These are phyloP conservation scores for Alternaria gaisen DNA, from an alignment of 2,329 filamentous ascomycete genomes.

Conservation along the genomic window DNA sequence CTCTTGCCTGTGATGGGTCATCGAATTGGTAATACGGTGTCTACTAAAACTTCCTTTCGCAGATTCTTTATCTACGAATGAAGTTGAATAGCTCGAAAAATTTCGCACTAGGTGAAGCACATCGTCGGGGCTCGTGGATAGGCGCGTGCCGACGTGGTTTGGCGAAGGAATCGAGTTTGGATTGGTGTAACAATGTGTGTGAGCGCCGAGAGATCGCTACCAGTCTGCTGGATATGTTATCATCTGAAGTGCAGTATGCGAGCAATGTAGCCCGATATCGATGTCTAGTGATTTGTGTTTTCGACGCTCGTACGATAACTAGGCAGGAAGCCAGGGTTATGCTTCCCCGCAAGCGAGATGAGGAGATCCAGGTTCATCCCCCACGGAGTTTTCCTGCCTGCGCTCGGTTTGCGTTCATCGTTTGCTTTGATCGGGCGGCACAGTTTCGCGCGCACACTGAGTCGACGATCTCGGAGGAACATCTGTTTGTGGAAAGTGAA, in stretches of 20 bases:
- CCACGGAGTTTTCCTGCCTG: constrained; percentile 4
- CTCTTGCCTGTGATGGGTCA: background rate
- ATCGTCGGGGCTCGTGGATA: background rate
- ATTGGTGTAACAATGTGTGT: constrained; percentile 8
- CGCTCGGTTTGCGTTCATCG: constrained; percentile 14
- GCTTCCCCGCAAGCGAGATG: constrained; percentile 21
- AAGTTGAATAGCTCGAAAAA: background rate
- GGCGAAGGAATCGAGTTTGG: background rate
- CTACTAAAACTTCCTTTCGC: background rate
- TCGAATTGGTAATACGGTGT: background rate
- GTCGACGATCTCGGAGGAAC: constrained; percentile 15
- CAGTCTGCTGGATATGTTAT: constrained; percentile 6
- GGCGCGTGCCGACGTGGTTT: background rate
- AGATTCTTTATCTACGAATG: background rate
- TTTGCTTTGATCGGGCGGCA: constrained; percentile 7
- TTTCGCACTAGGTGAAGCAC: background rate
- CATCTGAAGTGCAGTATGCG: constrained; percentile 10
- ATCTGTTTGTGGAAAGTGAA: constrained; percentile 7
- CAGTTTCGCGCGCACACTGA: constrained; percentile 4
- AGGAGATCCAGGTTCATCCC: constrained; percentile 13
- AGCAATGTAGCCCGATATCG: constrained; percentile 12
- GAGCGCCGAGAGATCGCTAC: constrained; percentile 14
- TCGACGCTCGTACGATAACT: constrained; percentile 11
- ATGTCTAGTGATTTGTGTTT: constrained; percentile 13
- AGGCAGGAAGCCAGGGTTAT: constrained; percentile 14